A percentile compares a stretch with the other conserved stretches of the same genome.
Evolutionary conservation across 208 protist species (phyloP).

Genomic region (Acanthamoeba lenticulata): DNA sequence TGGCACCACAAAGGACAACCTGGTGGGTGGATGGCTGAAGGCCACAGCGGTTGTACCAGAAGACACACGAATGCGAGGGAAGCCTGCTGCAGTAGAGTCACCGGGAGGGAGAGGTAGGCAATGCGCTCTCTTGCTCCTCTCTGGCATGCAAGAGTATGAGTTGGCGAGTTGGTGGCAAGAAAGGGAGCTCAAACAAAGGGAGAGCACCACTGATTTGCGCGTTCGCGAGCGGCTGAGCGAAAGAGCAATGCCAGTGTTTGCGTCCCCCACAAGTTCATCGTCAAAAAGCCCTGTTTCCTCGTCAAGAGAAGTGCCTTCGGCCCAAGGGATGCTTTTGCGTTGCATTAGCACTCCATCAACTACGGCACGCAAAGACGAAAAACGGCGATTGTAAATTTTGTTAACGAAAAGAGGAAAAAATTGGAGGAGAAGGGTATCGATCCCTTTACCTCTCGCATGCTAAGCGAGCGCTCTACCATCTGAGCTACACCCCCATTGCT

Average conservation of each 20-base stretch:
- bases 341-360: no score
- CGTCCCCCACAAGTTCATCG: background rate
- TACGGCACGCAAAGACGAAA: no score
- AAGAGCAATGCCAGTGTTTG: background rate
- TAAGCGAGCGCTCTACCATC: conserved; percentile 75
- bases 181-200: background rate
- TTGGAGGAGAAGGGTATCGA: conserved; percentile 57
- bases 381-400: no score
- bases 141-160: background rate
- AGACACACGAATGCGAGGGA: background rate
- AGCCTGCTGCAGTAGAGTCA: background rate
- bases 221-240: background rate
- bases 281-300: no score
- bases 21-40: background rate
- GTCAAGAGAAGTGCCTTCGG: background rate
- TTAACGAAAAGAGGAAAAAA: background rate
- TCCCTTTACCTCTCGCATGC: conserved; percentile 75
- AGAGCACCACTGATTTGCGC: background rate
- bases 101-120: no score
- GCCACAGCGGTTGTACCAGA: background rate
- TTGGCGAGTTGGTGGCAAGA: background rate
- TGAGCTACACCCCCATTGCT: conserved; percentile 64
- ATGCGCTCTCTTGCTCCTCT: no score
- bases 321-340: no score
- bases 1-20: background rate